A percentile compares a stretch with the other conserved stretches of the same genome.
These are phyloP conservation scores for Cystobasidium tubakii DNA, from an alignment of 768 basidiomycete genomes.

Conservation along the genomic window DNA sequence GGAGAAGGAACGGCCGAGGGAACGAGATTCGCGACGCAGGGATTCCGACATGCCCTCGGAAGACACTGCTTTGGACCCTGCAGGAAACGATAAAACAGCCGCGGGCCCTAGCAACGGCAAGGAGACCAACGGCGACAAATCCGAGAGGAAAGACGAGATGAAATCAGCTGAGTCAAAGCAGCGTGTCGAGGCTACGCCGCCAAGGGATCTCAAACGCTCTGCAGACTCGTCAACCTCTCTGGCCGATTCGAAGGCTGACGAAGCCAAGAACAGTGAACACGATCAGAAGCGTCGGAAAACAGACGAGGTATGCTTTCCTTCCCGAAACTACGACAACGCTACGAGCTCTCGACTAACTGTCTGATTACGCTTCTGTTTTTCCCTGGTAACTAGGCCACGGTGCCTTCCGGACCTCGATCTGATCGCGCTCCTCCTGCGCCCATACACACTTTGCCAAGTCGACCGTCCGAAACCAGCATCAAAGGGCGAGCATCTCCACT, in stretches of 20 bases:
- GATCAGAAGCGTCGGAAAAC: slow-evolving; percentile 22
- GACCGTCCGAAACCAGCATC: slow-evolving; percentile 7
- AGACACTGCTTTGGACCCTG: neutral
- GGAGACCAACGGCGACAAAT: neutral
- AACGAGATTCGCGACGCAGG: slow-evolving; percentile 18
- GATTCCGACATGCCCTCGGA: neutral
- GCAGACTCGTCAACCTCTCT: neutral
- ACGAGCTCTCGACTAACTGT: no score
- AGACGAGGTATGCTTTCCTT: slow-evolving; percentile 30
- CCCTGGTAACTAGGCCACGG: neutral
- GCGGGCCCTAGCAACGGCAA: neutral
- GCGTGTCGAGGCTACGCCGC: neutral
- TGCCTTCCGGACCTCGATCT: slow-evolving; percentile 28
- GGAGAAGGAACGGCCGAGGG: slow-evolving; percentile 46
- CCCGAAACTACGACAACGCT: no score
- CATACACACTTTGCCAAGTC: neutral
- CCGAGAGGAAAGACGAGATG: neutral
- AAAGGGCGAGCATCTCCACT: slow-evolving; percentile 21
- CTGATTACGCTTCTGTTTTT: neutral
- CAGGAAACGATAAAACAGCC: neutral
- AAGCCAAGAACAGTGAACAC: neutral
- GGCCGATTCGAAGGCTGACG: neutral
- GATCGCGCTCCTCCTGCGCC: slow-evolving; percentile 16
- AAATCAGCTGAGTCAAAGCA: neutral
- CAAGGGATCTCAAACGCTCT: slow-evolving; percentile 8